Conservation (phyloP, 2,329 filamentous ascomycete species). For the Cladobotryum mycophilum region DNA sequence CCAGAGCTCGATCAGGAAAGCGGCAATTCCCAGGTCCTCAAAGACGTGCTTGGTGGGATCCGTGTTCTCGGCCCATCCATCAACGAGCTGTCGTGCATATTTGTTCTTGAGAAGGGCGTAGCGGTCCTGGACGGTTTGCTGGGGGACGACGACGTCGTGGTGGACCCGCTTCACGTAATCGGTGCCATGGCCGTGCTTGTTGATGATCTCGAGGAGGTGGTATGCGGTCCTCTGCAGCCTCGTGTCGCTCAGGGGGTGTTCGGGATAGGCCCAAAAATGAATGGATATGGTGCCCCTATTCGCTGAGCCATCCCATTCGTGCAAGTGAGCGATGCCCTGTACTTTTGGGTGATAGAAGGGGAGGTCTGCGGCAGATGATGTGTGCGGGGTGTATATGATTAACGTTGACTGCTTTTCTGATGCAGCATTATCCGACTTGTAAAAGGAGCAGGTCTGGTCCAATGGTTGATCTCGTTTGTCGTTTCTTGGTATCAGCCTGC, state of each 20-base stretch:
- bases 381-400: slow-evolving; percentile 75
- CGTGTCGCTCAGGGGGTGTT: slow-evolving; percentile 20
- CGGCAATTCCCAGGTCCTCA: slow-evolving; percentile 84
- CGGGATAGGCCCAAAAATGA: slow-evolving; percentile 51
- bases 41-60: slow-evolving; percentile 91
- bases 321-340: slow-evolving; percentile 66
- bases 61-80: slow-evolving; percentile 78
- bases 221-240: slow-evolving; percentile 62
- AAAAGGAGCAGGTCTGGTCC: slow-evolving; percentile 78
- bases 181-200: slow-evolving; percentile 67
- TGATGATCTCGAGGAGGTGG: slow-evolving; percentile 59
- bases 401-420: slow-evolving; percentile 24
- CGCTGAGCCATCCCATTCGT: slow-evolving; percentile 50
- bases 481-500: slow-evolving; percentile 77
- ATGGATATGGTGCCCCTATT: slow-evolving; percentile 48
- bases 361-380: slow-evolving; percentile 51
- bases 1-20: slow-evolving; percentile 92
- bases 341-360: slow-evolving; percentile 88
- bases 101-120: slow-evolving; percentile 74
- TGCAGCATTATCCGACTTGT: slow-evolving; percentile 30
- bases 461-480: slow-evolving; percentile 66
- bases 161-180: slow-evolving; percentile 73
- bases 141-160: slow-evolving; percentile 75
- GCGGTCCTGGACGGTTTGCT: slow-evolving; percentile 71
- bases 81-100: slow-evolving; percentile 65